Base-by-base conservation (phyloP, 1,284 basidiomycete species). In the Rhizoctonia solani region DNA sequence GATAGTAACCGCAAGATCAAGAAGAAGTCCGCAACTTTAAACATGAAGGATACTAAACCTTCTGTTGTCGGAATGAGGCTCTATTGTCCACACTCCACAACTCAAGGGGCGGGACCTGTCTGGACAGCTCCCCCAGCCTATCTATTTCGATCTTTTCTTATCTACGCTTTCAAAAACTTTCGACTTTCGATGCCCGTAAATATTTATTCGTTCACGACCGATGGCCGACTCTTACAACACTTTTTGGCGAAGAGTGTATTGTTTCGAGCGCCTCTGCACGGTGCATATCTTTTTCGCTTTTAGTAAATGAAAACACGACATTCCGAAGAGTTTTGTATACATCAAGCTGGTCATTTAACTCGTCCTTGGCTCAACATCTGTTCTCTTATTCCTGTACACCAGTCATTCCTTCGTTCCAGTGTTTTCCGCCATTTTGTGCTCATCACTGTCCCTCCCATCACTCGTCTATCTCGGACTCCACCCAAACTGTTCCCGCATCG, bases 161-260 rank as follows among this genome's bases (percentile, higher is more conserved):
- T 50, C 25, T 50, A 23, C 47, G 47, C 14, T 25, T 39, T 39
- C 9, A 16, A 39, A 39, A 8, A 16, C 14, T 59, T 59, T 59
- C 56, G 56, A 30, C 44, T 52, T 52, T 52, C 13, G 44, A 46
- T 42, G 39, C 25, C 46, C 55, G 29, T 30, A 30, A 27, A 63
- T 63, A 63, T 63, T 61, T 63, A 41, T 50, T 47, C 11, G 23
- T 52, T 63, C 14, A 63, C 58, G 58, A 63, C 34, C 58, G 58
- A 63, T 37, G 58, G 58, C 42, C 30, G 32, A 29, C 58, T 63
- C 32, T 32, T 47, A 47, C 46, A 19, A 19, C 27, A 30, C 11
- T 5, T 25, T 37, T 30, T 49, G 42, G 46, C 42, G 56, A 30
- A 46, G 44, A 19, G 46, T 63, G 58, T 37, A 63, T 63, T 63